Percentiles rank a stretch among this genome's conserved stretches.
Evolutionary conservation across 371 early-diverging fungal genomes (phyloP).

Genomic region (Syncephalis fuscata): DNA sequence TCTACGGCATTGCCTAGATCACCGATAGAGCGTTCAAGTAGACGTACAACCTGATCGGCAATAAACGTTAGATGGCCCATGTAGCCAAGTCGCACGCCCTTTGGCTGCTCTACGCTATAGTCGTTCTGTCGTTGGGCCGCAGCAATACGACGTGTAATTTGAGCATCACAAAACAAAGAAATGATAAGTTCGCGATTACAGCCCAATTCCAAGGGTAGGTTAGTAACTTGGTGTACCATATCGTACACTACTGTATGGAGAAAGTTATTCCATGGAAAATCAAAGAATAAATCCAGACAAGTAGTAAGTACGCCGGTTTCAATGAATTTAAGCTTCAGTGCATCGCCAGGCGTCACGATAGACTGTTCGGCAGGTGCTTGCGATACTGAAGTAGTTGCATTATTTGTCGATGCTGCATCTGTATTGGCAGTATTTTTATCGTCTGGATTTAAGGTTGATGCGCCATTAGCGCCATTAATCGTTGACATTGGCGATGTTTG

Average conservation of each 20-base stretch:
- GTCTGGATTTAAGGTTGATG: too few species aligned
- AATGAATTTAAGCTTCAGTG: conserved; percentile 43
- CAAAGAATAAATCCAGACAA: conserved; percentile 63
- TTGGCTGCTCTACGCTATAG: conserved; percentile 42
- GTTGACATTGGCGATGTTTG: too few species aligned
- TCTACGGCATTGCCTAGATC: conserved; percentile 28
- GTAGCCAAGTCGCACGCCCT: conserved; percentile 83
- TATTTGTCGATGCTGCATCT: too few species aligned
- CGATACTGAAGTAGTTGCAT: too few species aligned
- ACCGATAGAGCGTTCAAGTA: conserved; percentile 53
- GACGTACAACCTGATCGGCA: conserved; percentile 79
- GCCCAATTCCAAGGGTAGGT: conserved; percentile 50
- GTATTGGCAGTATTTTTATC: too few species aligned
- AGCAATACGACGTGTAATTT: not conserved
- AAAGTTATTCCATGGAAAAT: conserved; percentile 87
- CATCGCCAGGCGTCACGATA: conserved; percentile 37
- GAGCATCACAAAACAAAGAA: conserved; percentile 35
- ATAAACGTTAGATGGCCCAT: conserved; percentile 97
- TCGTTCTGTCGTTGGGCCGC: not conserved
- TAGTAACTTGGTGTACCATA: conserved; percentile 87
- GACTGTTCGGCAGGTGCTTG: not conserved
- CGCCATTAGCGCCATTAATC: too few species aligned
- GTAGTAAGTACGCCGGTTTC: conserved; percentile 14
- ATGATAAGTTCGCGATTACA: conserved; percentile 45
- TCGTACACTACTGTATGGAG: conserved; percentile 91